Evolutionary conservation across 257 asterid genomes (phyloP).

Genomic region (Solanum tarijense): DNA sequence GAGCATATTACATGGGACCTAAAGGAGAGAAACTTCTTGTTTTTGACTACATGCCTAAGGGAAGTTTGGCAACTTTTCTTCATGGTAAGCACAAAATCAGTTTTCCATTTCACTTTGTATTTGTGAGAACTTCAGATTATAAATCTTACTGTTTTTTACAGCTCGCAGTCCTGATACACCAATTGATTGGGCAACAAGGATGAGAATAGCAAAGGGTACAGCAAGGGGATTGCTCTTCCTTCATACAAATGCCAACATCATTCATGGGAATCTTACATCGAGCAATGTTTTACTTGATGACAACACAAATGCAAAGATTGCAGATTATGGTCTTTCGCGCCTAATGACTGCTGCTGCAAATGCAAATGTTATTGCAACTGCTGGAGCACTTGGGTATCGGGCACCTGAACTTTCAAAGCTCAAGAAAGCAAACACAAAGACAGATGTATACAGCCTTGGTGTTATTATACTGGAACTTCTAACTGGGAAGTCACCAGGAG

Average conservation of each 20-base stretch:
- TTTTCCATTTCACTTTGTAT: neutral
- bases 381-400: constrained; percentile 85
- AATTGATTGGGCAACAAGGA: constrained; percentile 64
- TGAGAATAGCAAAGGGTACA: constrained; percentile 76
- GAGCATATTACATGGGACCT: constrained; percentile 91
- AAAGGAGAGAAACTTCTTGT: constrained; percentile 96
- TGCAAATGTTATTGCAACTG: constrained; percentile 80
- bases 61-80: constrained; percentile 77
- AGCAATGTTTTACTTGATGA: constrained; percentile 84
- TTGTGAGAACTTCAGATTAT: neutral
- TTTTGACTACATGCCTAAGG: constrained; percentile 83
- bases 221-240: constrained; percentile 76
- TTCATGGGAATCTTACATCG: constrained; percentile 90
- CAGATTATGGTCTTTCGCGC: constrained; percentile 80
- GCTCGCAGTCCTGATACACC: constrained; percentile 76
- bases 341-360: constrained; percentile 88
- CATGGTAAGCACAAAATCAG: constrained; percentile 42
- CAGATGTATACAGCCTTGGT: constrained; percentile 83
- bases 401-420: constrained; percentile 95
- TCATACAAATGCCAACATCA: constrained; percentile 54
- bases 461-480: constrained; percentile 79
- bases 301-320: constrained; percentile 43
- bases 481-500: constrained; percentile 88
- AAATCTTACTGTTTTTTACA: constrained; percentile 13
- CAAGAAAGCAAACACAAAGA: constrained; percentile 84